Evolutionary conservation across 768 basidiomycete species (phyloP), one percentile per base, ranked within the genome.

Genomic region (Chiua virens): DNA sequence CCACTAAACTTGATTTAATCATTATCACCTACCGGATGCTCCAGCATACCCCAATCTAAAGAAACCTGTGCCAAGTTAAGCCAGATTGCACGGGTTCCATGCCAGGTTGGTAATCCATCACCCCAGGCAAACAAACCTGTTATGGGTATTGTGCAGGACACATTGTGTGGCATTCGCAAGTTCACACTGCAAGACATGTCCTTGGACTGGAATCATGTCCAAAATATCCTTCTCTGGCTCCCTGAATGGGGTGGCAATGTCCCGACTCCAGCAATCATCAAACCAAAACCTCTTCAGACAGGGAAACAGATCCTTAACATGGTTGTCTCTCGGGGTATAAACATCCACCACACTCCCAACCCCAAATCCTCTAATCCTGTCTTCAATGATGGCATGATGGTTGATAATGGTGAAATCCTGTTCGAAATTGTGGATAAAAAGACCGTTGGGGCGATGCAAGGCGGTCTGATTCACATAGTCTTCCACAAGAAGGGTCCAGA

Each of bases 111-210:
- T 61, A 0, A 23, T 47, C 47, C 15, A 21, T 5, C 9, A 20
- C 97, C 97, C 0, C 97, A 99, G 79, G 96, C 96, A 45, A 99
- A 98, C 75, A 98, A 98, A 72, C 96, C 96, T 15, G 95, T 98
- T 62, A 99, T 99, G 96, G 97, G 93, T 53, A 98, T 99, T 60
- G 96, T 99, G 25, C 97, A 99, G 69, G 97, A 99, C 66, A 98
- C 97, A 1, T 84, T 98, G 1, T 97, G 94, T 64, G 97, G 97
- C 63, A 86, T 98, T 48, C 87, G 97, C 50, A 98, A 98, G 71
- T 93, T 98, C 67, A 98, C 97, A 0, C 75, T 98, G 7, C 92
- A 95, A 22, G 97, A 98, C 65, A 84, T 85, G 15, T 98, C 98
- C 75, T 73, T 97, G 66, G 97, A 98, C 58, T 97, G 93, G 93